Base-by-base conservation (phyloP, 495 filamentous ascomycete species). In the Xylaria venustula region DNA sequence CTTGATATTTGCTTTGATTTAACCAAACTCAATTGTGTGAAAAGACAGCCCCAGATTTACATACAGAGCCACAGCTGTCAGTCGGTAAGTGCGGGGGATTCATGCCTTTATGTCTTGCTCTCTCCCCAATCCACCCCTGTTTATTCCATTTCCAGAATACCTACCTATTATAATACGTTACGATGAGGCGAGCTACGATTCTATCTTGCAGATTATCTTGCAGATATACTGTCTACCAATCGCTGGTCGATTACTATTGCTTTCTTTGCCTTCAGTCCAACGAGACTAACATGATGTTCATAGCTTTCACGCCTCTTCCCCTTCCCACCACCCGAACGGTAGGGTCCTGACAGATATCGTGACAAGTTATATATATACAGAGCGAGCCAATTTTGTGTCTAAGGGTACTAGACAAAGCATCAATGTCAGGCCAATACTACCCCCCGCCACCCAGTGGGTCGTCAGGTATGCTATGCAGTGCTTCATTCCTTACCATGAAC, bases 391-490 rank as follows among this genome's bases (percentile, higher is more conserved):
- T n/a, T 15, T 14, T 9, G 19, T 20, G 7, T 20, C 22, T 1
- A 8, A 17, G 8, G 30, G 30, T 8, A 34, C 25, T 36, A 20
- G 22, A 20, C 23, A 11, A 61, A 22, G 19, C 40, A 42, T 42
- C 34, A 60, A 70, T 71, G 69, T 65, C 69, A 40, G 32, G 48
- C 36, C 63, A 67, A 57, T 69, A 69, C 41, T 71, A 69, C 65
- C 64, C 67, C 3, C 69, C 70, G 28, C 70, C 70, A 52, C 70
- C 70, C 22, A 32, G 54, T 54, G 61, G 65, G 26, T 48, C 63
- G 17, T 17, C 61, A 68, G 67, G 70, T 72, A 61, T 65, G 63
- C n/a, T n/a, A n/a, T n/a, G n/a, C n/a, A n/a, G n/a, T n/a, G n/a
- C n/a, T n/a, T n/a, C n/a, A n/a, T n/a, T n/a, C n/a, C n/a, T n/a